These are phyloP conservation scores for Xerocomellus chrysenteron DNA, from an alignment of 768 basidiomycete species.

Conservation along the genomic window DNA sequence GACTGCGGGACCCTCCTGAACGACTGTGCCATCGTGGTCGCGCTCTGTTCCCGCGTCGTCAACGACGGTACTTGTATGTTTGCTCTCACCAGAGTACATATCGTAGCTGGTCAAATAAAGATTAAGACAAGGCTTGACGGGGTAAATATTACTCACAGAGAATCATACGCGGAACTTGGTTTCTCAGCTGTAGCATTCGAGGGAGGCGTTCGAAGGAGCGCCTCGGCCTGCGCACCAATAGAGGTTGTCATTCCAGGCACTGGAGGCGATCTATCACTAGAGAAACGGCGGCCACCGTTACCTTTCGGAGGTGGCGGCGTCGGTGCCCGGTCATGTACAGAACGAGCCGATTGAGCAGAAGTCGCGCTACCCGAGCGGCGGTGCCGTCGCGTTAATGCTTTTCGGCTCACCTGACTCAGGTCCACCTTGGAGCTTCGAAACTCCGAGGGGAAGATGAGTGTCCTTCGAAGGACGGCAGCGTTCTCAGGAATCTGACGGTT, in stretches of 20 bases:
- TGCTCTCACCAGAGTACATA: constrained; percentile 69
- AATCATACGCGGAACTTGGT: constrained; percentile 71
- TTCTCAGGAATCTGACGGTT: constrained; percentile 37
- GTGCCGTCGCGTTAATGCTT: constrained; percentile 46
- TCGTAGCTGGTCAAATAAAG: constrained; percentile 58
- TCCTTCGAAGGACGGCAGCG: constrained; percentile 66
- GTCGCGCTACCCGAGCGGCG: constrained; percentile 61
- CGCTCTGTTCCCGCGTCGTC: constrained; percentile 34
- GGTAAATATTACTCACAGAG: constrained; percentile 54
- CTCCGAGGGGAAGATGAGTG: constrained; percentile 77
- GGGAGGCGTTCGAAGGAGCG: constrained; percentile 40
- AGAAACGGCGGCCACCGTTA: constrained; percentile 56
- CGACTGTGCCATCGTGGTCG: constrained; percentile 26
- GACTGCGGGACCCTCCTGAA: constrained; percentile 56
- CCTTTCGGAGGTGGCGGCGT: constrained; percentile 81
- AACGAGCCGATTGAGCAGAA: constrained; percentile 64
- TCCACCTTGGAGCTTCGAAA: constrained; percentile 56
- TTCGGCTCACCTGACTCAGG: constrained; percentile 52
- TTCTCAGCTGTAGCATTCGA: constrained; percentile 53
- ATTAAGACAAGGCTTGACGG: constrained; percentile 13
- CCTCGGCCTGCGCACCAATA: constrained; percentile 41
- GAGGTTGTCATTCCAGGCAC: constrained; percentile 62
- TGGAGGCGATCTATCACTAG: constrained; percentile 64
- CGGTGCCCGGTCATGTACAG: constrained; percentile 77
- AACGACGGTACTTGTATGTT: constrained; percentile 32